Conservation (phyloP, 208 protist genomes). For the Crithidia mellificae region DNA sequence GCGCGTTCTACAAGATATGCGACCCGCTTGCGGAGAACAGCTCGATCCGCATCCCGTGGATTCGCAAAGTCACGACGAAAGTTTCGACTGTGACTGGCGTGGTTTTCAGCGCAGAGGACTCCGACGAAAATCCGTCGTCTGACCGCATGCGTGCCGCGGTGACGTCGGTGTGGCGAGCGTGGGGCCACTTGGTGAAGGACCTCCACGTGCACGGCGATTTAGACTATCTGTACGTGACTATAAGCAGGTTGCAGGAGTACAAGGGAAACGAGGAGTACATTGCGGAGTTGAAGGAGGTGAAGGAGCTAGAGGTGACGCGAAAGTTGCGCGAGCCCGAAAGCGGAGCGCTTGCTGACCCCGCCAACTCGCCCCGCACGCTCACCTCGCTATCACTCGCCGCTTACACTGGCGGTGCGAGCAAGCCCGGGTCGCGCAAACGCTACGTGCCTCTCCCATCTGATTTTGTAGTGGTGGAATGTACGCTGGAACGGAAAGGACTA, state of each 20-base stretch:
- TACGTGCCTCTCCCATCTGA: slow-evolving; percentile 66
- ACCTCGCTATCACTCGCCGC: background rate
- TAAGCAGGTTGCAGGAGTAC: slow-evolving; percentile 63
- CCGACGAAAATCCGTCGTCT: slow-evolving; percentile 27
- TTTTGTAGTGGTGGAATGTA: slow-evolving; percentile 82
- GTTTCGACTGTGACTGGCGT: slow-evolving; percentile 51
- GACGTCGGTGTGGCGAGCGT: slow-evolving; percentile 71
- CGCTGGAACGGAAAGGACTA: slow-evolving; percentile 78
- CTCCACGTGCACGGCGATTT: slow-evolving; percentile 82
- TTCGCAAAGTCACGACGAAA: slow-evolving; percentile 48
- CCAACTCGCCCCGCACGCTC: slow-evolving; percentile 10
- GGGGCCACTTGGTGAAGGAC: slow-evolving; percentile 87
- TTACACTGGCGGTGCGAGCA: background rate
- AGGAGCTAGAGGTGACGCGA: slow-evolving; percentile 36
- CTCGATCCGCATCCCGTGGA: slow-evolving; percentile 60
- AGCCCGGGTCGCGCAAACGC: slow-evolving; percentile 14
- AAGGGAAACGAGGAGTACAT: slow-evolving; percentile 57
- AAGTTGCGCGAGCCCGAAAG: background rate
- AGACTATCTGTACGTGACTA: slow-evolving; percentile 77
- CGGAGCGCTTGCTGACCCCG: slow-evolving; percentile 1
- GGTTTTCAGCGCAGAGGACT: slow-evolving; percentile 44
- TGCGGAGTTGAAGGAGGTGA: slow-evolving; percentile 41
- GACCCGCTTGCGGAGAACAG: slow-evolving; percentile 19
- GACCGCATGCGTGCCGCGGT: slow-evolving; percentile 64
- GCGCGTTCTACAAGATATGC: slow-evolving; percentile 35